Conservation (phyloP, 345 rosid genomes). For the Euphorbia peplus region DNA sequence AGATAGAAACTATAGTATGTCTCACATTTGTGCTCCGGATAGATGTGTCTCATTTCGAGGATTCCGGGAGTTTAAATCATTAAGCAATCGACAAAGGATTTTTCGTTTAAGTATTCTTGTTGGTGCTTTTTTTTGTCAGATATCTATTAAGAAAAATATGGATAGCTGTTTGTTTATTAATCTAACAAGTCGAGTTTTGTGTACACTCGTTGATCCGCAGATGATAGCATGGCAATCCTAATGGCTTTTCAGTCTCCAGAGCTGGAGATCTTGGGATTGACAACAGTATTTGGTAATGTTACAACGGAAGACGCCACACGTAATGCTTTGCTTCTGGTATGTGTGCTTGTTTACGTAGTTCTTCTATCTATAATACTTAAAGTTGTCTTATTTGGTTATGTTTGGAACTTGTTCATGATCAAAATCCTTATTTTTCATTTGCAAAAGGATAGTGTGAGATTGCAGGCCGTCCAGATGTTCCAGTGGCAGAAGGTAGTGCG, state of each 20-base stretch:
- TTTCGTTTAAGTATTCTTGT: not conserved
- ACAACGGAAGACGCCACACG: slow-evolving; percentile 64
- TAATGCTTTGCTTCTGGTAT: slow-evolving; percentile 85
- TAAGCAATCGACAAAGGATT: not conserved
- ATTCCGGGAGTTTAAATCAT: not conserved
- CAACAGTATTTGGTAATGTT: slow-evolving; percentile 88
- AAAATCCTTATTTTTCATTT: slow-evolving; percentile 34
- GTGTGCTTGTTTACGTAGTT: slow-evolving; percentile 18
- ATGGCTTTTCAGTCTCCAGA: slow-evolving; percentile 90
- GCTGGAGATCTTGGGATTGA: slow-evolving; percentile 75
- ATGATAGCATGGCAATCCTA: slow-evolving; percentile 89
- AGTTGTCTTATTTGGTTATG: not conserved
- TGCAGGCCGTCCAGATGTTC: slow-evolving; percentile 72
- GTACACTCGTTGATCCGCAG: slow-evolving; percentile 29
- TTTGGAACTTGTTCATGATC: slow-evolving; percentile 50
- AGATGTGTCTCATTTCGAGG: not conserved
- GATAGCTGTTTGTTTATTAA: not conserved
- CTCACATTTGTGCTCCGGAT: not conserved
- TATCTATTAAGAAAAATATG: not conserved
- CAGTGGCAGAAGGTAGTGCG: slow-evolving; percentile 79
- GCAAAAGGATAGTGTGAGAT: slow-evolving; percentile 95
- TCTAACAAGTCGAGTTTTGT: not conserved
- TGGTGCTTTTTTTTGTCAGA: not conserved
- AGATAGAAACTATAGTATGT: not conserved
- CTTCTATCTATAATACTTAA: not conserved